Base-by-base conservation (phyloP, 768 basidiomycete species). In the Fomitopsis pulvina region DNA sequence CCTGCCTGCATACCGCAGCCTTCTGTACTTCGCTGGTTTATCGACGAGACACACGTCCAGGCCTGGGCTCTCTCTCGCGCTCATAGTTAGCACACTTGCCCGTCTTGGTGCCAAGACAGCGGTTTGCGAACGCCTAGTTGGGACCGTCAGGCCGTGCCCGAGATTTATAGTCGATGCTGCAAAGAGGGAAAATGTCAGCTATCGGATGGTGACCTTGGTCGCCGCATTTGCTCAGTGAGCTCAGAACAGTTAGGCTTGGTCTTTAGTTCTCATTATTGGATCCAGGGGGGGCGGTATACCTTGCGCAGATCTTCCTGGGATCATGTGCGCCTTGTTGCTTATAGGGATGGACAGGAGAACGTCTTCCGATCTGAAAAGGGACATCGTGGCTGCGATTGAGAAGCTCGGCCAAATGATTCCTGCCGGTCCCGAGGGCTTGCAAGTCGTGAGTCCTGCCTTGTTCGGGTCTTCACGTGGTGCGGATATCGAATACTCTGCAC, bases 271-370 rank as follows among this genome's bases (percentile, higher is more conserved):
- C 6, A 37, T 7, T 6, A 37, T 16, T 14, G 7, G 14, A 22
- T 21, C 25, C 40, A 27, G 27, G 45, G 68, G 69, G 41, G 58
- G 66, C 42, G 64, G 61, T 45, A 59, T 77, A 14, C 53, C 57
- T 16, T 39, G 48, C 6, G 59, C 67, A 4, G 79, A 83, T 20
- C 57, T 75, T 1, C 70, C 76, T 11, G 71, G 79, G 50, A 59
- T 82, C 20, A 55, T 83, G 7, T 54, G 79, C 43, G 63, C 70
- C 2, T 55, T 89, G 37, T 52, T 82, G 3, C 64, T 83, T 2
- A 60, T 88, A 24, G 81, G 71, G 2, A 71, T 85, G 52, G 86
- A 88, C 56, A 62, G 70, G 1, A 64, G 70, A 11, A 74, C 74
- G 27, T 64, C 73, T 1, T 58, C 62, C 3, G 73, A 76, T 12